Percentiles rank a stretch among this genome's conserved stretches.
Conservation (phyloP, 345 rosid genomes). For the Raphanus raphanistrum region DNA sequence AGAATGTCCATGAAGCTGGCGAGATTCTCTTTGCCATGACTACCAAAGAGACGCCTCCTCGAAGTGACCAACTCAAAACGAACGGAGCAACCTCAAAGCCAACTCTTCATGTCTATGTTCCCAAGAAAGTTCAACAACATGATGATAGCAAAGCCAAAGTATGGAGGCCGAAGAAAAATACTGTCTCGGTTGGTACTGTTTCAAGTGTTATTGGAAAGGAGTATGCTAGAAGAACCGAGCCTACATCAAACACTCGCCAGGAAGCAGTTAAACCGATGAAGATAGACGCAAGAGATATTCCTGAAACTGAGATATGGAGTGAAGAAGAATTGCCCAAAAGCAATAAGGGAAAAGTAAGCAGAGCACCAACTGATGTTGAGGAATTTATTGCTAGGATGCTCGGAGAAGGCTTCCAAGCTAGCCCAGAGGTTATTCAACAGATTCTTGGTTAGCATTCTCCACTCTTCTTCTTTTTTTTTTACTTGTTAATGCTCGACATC, state of each 20-base stretch:
- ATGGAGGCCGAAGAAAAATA: constrained; percentile 35
- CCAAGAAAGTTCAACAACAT: constrained; percentile 11
- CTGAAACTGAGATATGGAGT: constrained; percentile 44
- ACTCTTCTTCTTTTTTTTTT: not conserved
- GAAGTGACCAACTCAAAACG: constrained; percentile 10
- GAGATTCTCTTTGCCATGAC: constrained; percentile 49
- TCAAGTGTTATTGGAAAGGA: constrained; percentile 51
- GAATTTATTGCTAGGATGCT: constrained; percentile 58
- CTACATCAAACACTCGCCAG: constrained; percentile 28
- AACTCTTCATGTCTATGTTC: constrained; percentile 25
- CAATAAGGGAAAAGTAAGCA: constrained; percentile 11
- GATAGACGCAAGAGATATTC: constrained; percentile 48
- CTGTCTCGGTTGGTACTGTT: constrained; percentile 49
- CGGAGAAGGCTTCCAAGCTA: constrained; percentile 56
- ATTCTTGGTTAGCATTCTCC: constrained; percentile 50
- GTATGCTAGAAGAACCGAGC: constrained; percentile 38
- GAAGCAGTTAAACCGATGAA: constrained; percentile 51
- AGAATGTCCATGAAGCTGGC: constrained; percentile 40
- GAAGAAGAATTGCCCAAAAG: constrained; percentile 29
- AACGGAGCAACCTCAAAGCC: constrained; percentile 25
- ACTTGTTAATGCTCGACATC: not conserved
- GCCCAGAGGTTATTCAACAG: constrained; percentile 45
- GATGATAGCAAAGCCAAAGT: constrained; percentile 31
- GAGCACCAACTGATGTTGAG: constrained; percentile 41
- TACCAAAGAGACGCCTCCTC: constrained; percentile 21